Evolutionary conservation across 495 filamentous ascomycete genomes (phyloP), one percentile per base, ranked within the genome.

Genomic region (Daldinia concentrica): DNA sequence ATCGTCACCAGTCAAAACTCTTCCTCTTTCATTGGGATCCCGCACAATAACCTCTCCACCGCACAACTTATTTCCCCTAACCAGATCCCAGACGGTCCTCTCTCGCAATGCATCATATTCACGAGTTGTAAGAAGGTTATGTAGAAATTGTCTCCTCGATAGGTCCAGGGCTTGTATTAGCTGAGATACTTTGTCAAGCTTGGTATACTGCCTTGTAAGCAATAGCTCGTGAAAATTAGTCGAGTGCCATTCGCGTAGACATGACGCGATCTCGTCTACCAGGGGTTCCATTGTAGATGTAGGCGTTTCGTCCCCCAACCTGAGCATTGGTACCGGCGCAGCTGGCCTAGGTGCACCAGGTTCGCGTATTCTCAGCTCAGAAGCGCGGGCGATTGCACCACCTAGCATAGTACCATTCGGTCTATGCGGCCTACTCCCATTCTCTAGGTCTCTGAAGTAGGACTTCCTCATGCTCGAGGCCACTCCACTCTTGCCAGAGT

Each of bases 231-330:
- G 96, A 48, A 99, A 86, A 75, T 97, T 97, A 14, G 93, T 97
- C 17, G 94, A 95, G 79, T 99, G 94, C 95, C 95, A 99, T 84
- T 99, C 95, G 27, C 95, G 88, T 32, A 99, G 81, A 77, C 95
- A 98, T 6, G 93, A 97, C 17, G 94, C 94, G 76, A 98, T 98
- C 77, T 99, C 95, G 78, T 98, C 96, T 11, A 99, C 94, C 62
- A 99, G 82, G 3, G 95, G 95, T 77, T 99, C 95, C 26, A 92
- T 87, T 12, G 88, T 85, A 3, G 93, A 97, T 2, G 92, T 95
- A 3, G 93, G 91, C 0, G 93, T 97, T 82, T 99, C 95, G 70
- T 99, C 95, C 26, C 96, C 96, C 74, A 98, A 93, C 78, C 97
- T 97, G 39, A 99, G 85, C 92, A 97, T 95, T 7, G 95, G 95